Base-by-base conservation (phyloP, 148 eudicot genomes). In the Vaccinium darrowii region DNA sequence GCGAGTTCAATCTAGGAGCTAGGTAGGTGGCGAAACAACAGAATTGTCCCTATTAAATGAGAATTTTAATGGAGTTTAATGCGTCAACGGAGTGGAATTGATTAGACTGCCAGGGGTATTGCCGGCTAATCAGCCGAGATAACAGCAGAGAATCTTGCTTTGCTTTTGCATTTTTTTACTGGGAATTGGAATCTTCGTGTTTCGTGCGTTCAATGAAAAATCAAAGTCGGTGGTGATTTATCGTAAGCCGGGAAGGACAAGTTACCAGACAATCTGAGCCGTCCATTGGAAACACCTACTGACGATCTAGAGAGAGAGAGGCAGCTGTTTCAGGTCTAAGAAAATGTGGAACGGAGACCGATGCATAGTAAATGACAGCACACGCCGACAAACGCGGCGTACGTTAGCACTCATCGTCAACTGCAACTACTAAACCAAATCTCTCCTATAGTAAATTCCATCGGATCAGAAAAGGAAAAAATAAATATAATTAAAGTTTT, bases 141-240 rank as follows among this genome's bases (percentile, higher is more conserved):
- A 18, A 3, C 5, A 7, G 23, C 39, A 49, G 84, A 50, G 84
- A 81, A 81, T 60, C 83, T 81, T 43, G 19, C 65, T 74, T 7
- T 62, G 12, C 56, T 58, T 43, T 36, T 2, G 60, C 72, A 58
- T 53, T 25, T 53, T 76, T 51, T 76, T 14, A 56, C 71, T 33
- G 52, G 56, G 56, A 52, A 23, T 18, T 9, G 15, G 80, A 75
- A 83, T 83, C 80, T 84, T 84, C 63, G 85, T 60, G 81, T 27
- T 84, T 60, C 74, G 81, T 76, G 57, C 81, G 12, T 58, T 76
- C 85, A 14, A 84, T 84, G 85, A 84, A 84, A 76, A 84, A 43
- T 58, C 72, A 60, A 9, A 47, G 43, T 76, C 75, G 2, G 49
- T 58, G 14, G 27, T 76, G 49, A 76, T 76, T 71, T 58, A 76